Evolutionary conservation across 192 early-diverging fungal genomes (phyloP).

Genomic region (Podila epigama): DNA sequence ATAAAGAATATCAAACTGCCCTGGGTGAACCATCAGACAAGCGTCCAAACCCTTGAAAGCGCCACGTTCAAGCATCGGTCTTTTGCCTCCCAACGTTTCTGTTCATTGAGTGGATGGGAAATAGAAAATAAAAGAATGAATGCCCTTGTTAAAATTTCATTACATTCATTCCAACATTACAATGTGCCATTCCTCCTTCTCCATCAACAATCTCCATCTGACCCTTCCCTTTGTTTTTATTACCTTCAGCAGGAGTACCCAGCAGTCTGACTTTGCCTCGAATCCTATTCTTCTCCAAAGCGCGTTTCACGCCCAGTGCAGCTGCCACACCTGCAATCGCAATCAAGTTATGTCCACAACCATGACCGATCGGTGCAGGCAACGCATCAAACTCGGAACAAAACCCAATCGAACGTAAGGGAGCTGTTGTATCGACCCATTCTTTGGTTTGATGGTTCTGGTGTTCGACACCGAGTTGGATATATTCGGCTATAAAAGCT

Average conservation of each 20-base stretch:
- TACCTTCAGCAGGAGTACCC: slow-evolving; percentile 80
- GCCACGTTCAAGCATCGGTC: slow-evolving; percentile 68
- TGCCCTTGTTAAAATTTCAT: no score
- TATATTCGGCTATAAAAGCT: slow-evolving; percentile 75
- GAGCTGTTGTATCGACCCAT: not conserved
- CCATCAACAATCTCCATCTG: no score
- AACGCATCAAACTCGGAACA: slow-evolving; percentile 75
- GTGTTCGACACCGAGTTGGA: slow-evolving; percentile 50
- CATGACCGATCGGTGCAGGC: slow-evolving; percentile 67
- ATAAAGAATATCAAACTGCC: slow-evolving; percentile 58
- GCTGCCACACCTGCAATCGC: slow-evolving; percentile 67
- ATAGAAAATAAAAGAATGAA: no score
- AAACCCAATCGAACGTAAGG: slow-evolving; percentile 60
- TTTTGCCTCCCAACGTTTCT: slow-evolving; percentile 75
- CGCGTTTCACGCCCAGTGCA: slow-evolving; percentile 57
- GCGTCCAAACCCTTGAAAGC: slow-evolving; percentile 77
- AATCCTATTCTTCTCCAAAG: slow-evolving; percentile 52
- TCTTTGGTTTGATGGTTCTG: not conserved
- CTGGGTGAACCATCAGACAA: slow-evolving; percentile 88
- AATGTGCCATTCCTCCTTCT: no score
- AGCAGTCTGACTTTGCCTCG: slow-evolving; percentile 70
- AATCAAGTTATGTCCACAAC: slow-evolving; percentile 74
- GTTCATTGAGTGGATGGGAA: no score
- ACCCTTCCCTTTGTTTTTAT: no score
- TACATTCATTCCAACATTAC: no score